phyloP scores from a whole-genome alignment of 805 yeast genomes.

The Kuraishia ogatae region DNA sequence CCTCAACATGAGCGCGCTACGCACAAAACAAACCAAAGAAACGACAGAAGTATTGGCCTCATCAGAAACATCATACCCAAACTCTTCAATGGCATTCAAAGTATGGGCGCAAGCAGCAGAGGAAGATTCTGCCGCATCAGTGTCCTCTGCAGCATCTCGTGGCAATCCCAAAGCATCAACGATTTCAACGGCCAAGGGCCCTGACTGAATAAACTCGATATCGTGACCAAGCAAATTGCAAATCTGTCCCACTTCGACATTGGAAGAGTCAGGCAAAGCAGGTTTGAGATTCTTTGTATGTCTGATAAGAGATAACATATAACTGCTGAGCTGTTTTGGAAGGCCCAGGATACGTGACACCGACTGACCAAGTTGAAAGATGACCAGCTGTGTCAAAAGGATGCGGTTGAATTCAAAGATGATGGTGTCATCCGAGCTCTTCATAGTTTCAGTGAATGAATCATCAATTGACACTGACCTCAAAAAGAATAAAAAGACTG shows the following conservation, averaged over 20 bases:
- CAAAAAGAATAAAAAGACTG: constrained; percentile 6
- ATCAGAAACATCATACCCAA: background rate
- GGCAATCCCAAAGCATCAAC: background rate
- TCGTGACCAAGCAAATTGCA: constrained; percentile 13
- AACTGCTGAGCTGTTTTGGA: constrained; percentile 9
- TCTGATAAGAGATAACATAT: constrained; percentile 10
- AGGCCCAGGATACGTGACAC: constrained; percentile 4
- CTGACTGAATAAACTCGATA: constrained; percentile 13
- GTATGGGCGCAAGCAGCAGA: too few relatives aligned
- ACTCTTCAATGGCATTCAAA: background rate
- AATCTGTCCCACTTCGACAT: constrained; percentile 6
- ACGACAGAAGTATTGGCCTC: background rate
- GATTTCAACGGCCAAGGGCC: constrained; percentile 13
- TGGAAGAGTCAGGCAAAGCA: background rate
- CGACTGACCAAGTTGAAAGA: constrained; percentile 10
- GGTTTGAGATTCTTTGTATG: constrained; percentile 6
- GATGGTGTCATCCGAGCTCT: constrained; percentile 9
- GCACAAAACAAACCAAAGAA: background rate
- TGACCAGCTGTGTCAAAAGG: constrained; percentile 11
- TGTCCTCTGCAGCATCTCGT: background rate
- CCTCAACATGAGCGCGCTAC: background rate
- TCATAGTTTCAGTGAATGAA: constrained; percentile 3
- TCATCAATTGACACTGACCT: constrained; percentile 9
- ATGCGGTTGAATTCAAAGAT: constrained; percentile 16
- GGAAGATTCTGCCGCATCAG: background rate